Conservation (phyloP, 805 yeast genomes). For the Wickerhamomyces silvicola region DNA sequence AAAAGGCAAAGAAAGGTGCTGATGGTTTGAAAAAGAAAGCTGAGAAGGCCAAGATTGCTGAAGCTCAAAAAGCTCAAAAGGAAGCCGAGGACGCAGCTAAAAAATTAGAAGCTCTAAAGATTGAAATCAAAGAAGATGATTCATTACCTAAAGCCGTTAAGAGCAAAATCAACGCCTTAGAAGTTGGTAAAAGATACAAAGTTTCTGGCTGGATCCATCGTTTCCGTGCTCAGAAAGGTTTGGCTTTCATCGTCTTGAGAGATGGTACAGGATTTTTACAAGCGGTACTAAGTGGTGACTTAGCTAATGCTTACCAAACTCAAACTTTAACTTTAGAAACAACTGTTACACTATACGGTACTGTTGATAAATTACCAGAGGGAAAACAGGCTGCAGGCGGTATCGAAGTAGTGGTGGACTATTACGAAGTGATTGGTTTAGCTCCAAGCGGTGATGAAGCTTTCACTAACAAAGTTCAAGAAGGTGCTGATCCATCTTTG, state of each 20-base stretch:
- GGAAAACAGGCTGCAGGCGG: conserved; percentile 98
- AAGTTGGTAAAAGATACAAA: conserved; percentile 63
- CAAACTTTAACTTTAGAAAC: conserved; percentile 83
- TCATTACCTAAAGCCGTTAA: conserved; percentile 63
- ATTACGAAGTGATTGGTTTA: conserved; percentile 79
- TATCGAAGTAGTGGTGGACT: conserved; percentile 88
- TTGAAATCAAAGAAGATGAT: conserved; percentile 65
- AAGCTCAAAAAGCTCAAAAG: conserved; percentile 43
- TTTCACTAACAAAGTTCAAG: conserved; percentile 89
- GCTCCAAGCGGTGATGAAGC: conserved; percentile 97
- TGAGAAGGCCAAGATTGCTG: conserved; percentile 46
- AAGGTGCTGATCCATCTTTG: conserved; percentile 87
- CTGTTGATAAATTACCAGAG: conserved; percentile 77
- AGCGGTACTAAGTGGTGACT: conserved; percentile 80
- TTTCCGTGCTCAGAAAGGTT: conserved; percentile 85
- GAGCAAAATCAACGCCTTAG: conserved; percentile 48
- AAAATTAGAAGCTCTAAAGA: conserved; percentile 73
- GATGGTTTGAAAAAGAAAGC: conserved; percentile 79
- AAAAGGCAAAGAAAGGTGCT: conserved; percentile 94
- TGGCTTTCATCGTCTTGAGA: conserved; percentile 84
- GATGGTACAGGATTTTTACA: conserved; percentile 94
- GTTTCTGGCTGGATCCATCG: conserved; percentile 97
- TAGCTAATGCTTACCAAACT: conserved; percentile 87
- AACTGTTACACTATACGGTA: conserved; percentile 75
- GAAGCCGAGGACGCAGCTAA: conserved; percentile 69